Base-by-base conservation (phyloP, 2,329 filamentous ascomycete species). In the Alternaria sp. region DNA sequence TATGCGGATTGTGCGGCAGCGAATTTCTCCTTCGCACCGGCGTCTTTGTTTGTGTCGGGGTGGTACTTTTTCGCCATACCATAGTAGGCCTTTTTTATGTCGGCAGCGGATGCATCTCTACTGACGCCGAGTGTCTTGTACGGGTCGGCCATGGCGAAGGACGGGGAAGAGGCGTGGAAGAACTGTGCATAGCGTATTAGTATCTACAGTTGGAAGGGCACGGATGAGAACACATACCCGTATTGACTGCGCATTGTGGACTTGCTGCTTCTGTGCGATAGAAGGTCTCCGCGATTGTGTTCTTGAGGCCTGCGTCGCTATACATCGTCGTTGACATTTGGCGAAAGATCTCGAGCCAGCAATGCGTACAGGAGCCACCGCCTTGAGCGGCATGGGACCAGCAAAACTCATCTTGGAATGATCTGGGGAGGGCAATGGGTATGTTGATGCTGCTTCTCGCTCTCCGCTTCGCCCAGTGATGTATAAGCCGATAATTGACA, bases 81-180 rank as follows among this genome's bases (percentile, higher is more conserved):
- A 78, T 99, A 99, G 83, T 99, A 99, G 3, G 95, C 94, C 80
- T 97, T 98, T 79, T 99, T 99, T 78, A 99, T 98, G 36, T 98
- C 94, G 61, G 88, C 84, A 3, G 93, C 83, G 1, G 92, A 89
- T n/a, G 95, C 92, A 64, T 81, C 86, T 78, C 94, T 97, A 73
- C 84, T 84, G 30, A 99, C 92, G 14, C 95, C 95, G 28, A 99
- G 89, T 4, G 92, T 86, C 67, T 89, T 87, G 80, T 99, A 99
- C 1, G 95, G 95, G 73, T 99, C 92, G 77, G 92, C 80, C 28
- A 87, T 45, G 79, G 74, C 45, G 89, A 90, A 25, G 88, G 87
- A 76, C 90, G 89, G 77, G 90, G 74, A 58, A 27, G 78, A 73
- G 54, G 77, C 75, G 53, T 79, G 78, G 68, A 79, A 79, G 63